Percentiles rank a stretch among this genome's conserved stretches.
Conservation (phyloP, 495 filamentous ascomycete genomes). For the Aspergillus panamensis region DNA sequence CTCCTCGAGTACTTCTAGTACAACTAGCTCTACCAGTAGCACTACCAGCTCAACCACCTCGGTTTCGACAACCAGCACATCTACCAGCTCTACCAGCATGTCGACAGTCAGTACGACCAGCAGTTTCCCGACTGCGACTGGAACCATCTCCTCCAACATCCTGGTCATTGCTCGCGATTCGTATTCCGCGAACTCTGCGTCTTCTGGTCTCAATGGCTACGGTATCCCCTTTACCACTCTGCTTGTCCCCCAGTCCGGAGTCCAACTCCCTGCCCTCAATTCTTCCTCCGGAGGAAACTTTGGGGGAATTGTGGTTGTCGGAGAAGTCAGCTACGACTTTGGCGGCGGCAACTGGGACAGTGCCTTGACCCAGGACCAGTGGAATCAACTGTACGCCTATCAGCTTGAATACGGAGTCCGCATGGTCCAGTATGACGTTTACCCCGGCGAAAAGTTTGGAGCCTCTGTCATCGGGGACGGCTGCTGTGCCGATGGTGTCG, state of each 20-base stretch:
- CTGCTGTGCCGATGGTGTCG: constrained; percentile 47
- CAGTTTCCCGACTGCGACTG: constrained; percentile 21
- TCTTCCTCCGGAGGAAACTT: constrained; percentile 50
- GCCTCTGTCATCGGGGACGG: constrained; percentile 35
- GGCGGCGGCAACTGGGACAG: constrained; percentile 42
- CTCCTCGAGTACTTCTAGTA: constrained; percentile 16
- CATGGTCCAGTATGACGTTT: constrained; percentile 59
- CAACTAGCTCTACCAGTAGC: constrained; percentile 7
- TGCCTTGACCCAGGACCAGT: constrained; percentile 55
- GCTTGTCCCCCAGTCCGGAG: constrained; percentile 50
- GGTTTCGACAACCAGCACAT: constrained; percentile 17
- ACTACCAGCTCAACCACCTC: constrained; percentile 19
- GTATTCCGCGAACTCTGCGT: constrained; percentile 43
- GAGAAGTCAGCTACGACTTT: constrained; percentile 56
- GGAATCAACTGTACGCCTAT: constrained; percentile 54
- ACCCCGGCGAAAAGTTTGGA: constrained; percentile 51
- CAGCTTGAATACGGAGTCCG: constrained; percentile 56
- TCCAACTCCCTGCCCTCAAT: constrained; percentile 50
- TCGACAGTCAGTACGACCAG: constrained; percentile 30
- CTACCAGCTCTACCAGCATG: constrained; percentile 13
- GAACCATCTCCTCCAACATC: constrained; percentile 44
- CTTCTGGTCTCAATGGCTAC: constrained; percentile 55
- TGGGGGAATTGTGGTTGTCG: constrained; percentile 53
- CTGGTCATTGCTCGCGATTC: constrained; percentile 56
- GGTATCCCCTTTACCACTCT: constrained; percentile 57